These are phyloP conservation scores for Backusella macrospora DNA, from an alignment of 192 early-diverging fungal genomes.

Conservation along the genomic window DNA sequence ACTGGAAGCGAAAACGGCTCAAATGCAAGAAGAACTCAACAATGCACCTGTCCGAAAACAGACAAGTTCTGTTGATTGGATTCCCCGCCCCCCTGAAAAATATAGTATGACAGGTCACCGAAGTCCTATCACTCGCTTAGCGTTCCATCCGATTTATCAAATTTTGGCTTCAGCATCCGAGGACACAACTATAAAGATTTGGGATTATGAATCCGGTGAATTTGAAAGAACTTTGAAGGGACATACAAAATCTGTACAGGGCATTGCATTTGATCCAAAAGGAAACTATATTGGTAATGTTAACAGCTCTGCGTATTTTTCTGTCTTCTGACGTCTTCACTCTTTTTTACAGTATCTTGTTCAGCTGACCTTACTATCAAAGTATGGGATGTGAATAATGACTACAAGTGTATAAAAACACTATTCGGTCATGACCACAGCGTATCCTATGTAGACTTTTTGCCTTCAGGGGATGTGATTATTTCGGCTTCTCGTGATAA, in stretches of 20 bases:
- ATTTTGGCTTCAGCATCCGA: conserved; percentile 84
- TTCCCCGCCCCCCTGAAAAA: conserved; percentile 82
- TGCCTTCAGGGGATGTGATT: conserved; percentile 76
- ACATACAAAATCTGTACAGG: conserved; percentile 92
- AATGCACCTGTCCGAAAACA: conserved; percentile 59
- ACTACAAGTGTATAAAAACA: conserved; percentile 84
- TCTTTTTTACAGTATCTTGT: conserved; percentile 68
- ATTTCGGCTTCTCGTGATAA: conserved; percentile 90
- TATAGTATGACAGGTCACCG: conserved; percentile 77
- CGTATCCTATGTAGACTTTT: conserved; percentile 77
- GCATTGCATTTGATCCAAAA: conserved; percentile 81
- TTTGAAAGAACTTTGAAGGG: conserved; percentile 93
- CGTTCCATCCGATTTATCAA: conserved; percentile 86
- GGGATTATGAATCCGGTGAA: conserved; percentile 90
- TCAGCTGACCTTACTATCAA: conserved; percentile 91
- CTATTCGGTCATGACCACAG: conserved; percentile 92
- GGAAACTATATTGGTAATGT: conserved; percentile 76
- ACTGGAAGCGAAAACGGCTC: conserved; percentile 78
- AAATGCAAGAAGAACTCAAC: conserved; percentile 73
- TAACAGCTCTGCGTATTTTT: not conserved
- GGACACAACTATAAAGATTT: conserved; percentile 90
- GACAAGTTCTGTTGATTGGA: conserved; percentile 67
- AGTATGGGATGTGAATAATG: conserved; percentile 82
- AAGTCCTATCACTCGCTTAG: conserved; percentile 75
- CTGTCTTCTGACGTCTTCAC: not conserved